phyloP scores from a whole-genome alignment of 1,284 basidiomycete species.

The Limonomyces culmigenus region DNA sequence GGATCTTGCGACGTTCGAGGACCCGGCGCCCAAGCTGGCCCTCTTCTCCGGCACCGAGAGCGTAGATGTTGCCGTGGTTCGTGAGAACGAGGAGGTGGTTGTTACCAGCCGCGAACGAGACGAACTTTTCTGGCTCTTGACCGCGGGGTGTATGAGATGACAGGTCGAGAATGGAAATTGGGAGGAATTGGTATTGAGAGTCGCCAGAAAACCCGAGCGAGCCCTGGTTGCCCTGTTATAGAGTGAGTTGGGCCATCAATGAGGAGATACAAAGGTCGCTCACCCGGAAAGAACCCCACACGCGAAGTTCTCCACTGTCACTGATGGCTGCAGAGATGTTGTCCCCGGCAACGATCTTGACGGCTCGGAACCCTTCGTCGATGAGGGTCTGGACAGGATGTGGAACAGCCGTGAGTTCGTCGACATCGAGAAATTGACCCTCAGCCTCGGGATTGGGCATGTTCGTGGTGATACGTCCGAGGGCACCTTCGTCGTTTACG shows the following conservation, averaged over 20 bases:
- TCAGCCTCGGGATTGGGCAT: constrained; percentile 52
- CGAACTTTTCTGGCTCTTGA: constrained; percentile 59
- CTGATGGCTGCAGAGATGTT: constrained; percentile 73
- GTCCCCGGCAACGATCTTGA: constrained; percentile 71
- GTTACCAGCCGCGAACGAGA: constrained; percentile 62
- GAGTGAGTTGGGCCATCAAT: no score
- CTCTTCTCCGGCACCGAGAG: constrained; percentile 81
- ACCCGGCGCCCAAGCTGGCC: constrained; percentile 78
- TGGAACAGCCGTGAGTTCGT: constrained; percentile 65
- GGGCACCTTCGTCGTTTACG: constrained; percentile 82
- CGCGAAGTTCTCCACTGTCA: constrained; percentile 61
- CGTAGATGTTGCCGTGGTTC: constrained; percentile 67
- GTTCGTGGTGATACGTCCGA: constrained; percentile 68
- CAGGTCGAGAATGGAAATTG: constrained; percentile 54
- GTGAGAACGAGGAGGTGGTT: constrained; percentile 84
- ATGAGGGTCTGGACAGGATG: constrained; percentile 56
- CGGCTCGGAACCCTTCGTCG: constrained; percentile 68
- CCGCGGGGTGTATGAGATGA: constrained; percentile 10
- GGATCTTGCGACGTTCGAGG: constrained; percentile 68
- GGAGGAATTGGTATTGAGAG: constrained; percentile 45
- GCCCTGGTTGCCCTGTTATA: constrained; percentile 59
- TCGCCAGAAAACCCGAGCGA: constrained; percentile 72
- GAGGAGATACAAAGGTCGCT: constrained; percentile 15
- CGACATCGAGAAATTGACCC: constrained; percentile 44
- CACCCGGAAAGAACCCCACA: constrained; percentile 90